Base-by-base conservation (phyloP, 192 early-diverging fungal species). In the Coemansia guatemalensis region DNA sequence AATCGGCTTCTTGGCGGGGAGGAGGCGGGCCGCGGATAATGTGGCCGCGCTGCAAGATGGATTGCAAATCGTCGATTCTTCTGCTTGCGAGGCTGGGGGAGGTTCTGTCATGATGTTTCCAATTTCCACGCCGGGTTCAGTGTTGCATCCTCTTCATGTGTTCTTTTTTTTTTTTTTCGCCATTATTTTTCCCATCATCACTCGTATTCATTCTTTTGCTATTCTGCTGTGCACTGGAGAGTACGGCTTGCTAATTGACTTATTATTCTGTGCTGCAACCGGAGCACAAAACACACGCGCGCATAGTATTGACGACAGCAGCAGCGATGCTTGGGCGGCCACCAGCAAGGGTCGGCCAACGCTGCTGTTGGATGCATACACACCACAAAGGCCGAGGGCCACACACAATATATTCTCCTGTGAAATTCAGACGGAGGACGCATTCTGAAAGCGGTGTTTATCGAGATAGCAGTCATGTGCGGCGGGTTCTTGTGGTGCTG, bases 111-210 rank as follows among this genome's bases (percentile, higher is more conserved):
- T 26, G 23, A 27, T 26, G 33, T 35, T 35, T 11, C 33, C 7
- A 35, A 35, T 35, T 35, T 35, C 17, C 39, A 44, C 39, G 39
- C 39, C 12, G 17, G 17, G 39, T 44, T 44, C 17, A 12, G 39
- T 44, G 9, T 27, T 64, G 53, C 53, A 53, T 59, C 14, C 29
- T 53, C 64, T 58, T 58, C 47, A 62, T 47, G 60, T 58, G 55
- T 56, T 29, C 14, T 53, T 32, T 55, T 54, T 25, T 58, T 47
- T 53, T 44, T 18, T 26, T 48, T 21, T 48, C 32, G 6, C 21
- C 30, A 18, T 3, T 57, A 22, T 55, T 9, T 58, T 50, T 62
- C 14, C 32, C 23, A 22, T 29, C 47, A 35, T 52, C 14, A 17
- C 14, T 44, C 9, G 14, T 17, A 17, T 44, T 17, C 17, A 44